Base-by-base conservation (phyloP, 768 basidiomycete species). In the Lactarius vividus region DNA sequence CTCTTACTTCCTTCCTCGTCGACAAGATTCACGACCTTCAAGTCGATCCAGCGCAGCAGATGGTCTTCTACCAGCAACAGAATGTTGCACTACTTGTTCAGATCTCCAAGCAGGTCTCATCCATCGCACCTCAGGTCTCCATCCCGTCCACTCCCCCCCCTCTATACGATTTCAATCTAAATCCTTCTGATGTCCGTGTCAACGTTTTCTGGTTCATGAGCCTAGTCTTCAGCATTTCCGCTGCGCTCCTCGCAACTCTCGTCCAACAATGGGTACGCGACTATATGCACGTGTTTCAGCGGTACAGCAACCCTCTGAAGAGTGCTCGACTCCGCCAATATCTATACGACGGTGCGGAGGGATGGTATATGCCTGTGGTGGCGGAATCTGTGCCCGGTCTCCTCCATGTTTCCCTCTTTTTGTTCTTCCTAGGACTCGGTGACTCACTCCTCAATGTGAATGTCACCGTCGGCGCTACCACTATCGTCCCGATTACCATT, bases 341-440 rank as follows among this genome's bases (percentile, higher is more conserved):
- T 26, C 60, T 61, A 11, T 58, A 77, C 63, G 74, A 77, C 44
- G 80, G 80, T 28, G 67, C 82, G 31, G 74, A 75, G 26, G 72
- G 67, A 53, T 83, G 80, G 71, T 71, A 73, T 13, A 77, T 84
- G 73, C 71, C 76, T 10, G 70, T 75, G 4, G 71, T 84, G 8
- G 79, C 83, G 3, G 76, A 79, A 46, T 67, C 74, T 16, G 79
- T 84, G 31, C 83, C 83, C 0, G 74, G 79, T n/a, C 76, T 84
- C 13, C 76, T 85, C 28, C 83, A 84, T 66, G 72, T 80, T 10
- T 81, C 82, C 2, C 74, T 83, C 16, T 76, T 82, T n/a, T 74
- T 84, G 8, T 84, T 84, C 73, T 79, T 86, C 72, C 76, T 79
- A 37, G 80, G 81, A 35, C 75, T 85, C 37, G 72, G 82, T 42